Evolutionary conservation across 2,329 filamentous ascomycete genomes (phyloP).

Genomic region (Orbilia ellipsospora): DNA sequence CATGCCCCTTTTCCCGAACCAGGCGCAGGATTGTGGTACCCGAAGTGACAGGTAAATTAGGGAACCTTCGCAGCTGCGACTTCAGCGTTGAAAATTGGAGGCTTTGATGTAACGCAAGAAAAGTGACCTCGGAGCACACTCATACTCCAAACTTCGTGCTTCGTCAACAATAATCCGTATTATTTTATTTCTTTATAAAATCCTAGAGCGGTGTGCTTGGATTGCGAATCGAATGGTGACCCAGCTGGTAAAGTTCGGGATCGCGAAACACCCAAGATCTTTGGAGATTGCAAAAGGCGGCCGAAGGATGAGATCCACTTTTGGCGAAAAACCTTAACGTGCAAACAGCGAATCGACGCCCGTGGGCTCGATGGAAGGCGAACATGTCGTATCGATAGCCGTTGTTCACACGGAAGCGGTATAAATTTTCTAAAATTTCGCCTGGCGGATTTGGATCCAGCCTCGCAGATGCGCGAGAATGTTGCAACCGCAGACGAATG

Average conservation of each 20-base stretch:
- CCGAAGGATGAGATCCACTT: too few species aligned
- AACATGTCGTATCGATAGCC: slow-evolving; percentile 49
- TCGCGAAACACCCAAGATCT: too few species aligned
- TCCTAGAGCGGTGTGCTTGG: too few species aligned
- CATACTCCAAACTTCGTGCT: not conserved
- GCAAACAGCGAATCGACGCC: too few species aligned
- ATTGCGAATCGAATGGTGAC: too few species aligned
- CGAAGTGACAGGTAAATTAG: slow-evolving; percentile 55
- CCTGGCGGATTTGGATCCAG: not conserved
- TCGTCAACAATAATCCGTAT: too few species aligned
- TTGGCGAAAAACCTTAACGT: too few species aligned
- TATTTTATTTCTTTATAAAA: too few species aligned
- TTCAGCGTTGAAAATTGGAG: not conserved
- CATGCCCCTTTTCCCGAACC: slow-evolving; percentile 56
- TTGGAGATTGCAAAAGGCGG: too few species aligned
- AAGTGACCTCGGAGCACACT: slow-evolving; percentile 11
- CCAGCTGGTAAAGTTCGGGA: too few species aligned
- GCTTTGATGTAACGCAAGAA: slow-evolving; percentile 27
- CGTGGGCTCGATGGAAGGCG: slow-evolving; percentile 22
- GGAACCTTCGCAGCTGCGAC: slow-evolving; percentile 8
- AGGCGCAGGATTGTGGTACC: slow-evolving; percentile 55
- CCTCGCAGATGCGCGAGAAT: not conserved
- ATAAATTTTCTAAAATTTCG: not conserved
- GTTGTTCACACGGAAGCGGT: slow-evolving; percentile 39
- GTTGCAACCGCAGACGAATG: not conserved